A percentile compares a stretch with the other conserved stretches of the same genome.
Evolutionary conservation across 495 filamentous ascomycete genomes (phyloP).

Genomic region (Penicillium macrosclerotiorum): DNA sequence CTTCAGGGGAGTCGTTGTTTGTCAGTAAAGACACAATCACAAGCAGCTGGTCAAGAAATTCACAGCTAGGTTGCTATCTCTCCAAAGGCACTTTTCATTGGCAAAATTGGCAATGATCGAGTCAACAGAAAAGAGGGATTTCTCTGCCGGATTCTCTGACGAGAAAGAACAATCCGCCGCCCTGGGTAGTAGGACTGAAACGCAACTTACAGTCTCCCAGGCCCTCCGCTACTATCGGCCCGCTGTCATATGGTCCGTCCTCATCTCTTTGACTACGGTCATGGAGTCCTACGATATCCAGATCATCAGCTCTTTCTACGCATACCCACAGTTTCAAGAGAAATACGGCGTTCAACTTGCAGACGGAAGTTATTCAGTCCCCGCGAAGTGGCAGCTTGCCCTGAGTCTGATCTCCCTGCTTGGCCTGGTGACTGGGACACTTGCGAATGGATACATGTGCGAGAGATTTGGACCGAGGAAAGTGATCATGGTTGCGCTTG

Average conservation of each 20-base stretch:
- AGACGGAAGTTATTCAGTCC: conserved; percentile 61
- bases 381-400: conserved; percentile 75
- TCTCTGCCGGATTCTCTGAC: not conserved
- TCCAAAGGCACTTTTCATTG: too few species aligned
- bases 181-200: too few species aligned
- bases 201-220: too few species aligned
- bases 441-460: conserved; percentile 73
- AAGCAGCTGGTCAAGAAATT: too few species aligned
- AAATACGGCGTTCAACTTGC: conserved; percentile 61
- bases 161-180: not conserved
- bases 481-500: conserved; percentile 66
- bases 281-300: conserved; percentile 60
- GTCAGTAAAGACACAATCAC: too few species aligned
- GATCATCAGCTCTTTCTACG: conserved; percentile 52
- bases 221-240: too few species aligned
- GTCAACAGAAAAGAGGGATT: not conserved
- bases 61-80: too few species aligned
- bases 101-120: not conserved
- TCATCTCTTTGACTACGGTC: conserved; percentile 52
- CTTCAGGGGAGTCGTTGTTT: too few species aligned
- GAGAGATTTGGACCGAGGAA: conserved; percentile 72
- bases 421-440: conserved; percentile 72
- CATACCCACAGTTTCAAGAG: conserved; percentile 55
- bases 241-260: conserved; percentile 52
- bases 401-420: conserved; percentile 63